A percentile compares a stretch with the other conserved stretches of the same genome.
Evolutionary conservation across 495 filamentous ascomycete genomes (phyloP).

Genomic region (Geoglossum glabrum): DNA sequence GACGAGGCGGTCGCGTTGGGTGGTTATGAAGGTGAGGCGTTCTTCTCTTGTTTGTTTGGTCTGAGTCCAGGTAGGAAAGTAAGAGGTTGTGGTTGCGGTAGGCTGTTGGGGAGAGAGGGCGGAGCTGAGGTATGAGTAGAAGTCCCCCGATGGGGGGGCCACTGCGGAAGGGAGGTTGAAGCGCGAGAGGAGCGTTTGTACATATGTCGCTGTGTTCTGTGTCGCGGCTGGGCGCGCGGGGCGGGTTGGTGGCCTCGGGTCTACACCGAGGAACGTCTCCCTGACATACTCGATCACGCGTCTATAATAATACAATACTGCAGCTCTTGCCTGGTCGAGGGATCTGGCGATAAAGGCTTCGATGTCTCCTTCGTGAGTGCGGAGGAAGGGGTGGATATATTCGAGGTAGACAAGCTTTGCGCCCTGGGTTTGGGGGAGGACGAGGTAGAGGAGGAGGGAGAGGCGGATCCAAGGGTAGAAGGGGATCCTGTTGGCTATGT

Average conservation of each 20-base stretch:
- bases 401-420: constrained; percentile 65
- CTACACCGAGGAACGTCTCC: constrained; percentile 49
- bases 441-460: constrained; percentile 76
- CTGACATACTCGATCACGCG: constrained; percentile 53
- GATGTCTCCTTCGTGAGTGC: constrained; percentile 72
- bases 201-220: constrained; percentile 34
- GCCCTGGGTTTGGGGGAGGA: constrained; percentile 90
- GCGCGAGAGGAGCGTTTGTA: constrained; percentile 60
- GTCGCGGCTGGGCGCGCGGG: constrained; percentile 30
- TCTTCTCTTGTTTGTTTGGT: constrained; percentile 29
- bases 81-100: constrained; percentile 38
- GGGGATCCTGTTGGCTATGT: constrained; percentile 39
- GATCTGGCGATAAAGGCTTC: constrained; percentile 68
- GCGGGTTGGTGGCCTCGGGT: constrained; percentile 19
- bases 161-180: constrained; percentile 52
- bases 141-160: constrained; percentile 32
- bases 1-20: constrained; percentile 52
- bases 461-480: constrained; percentile 91
- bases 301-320: constrained; percentile 67
- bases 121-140: constrained; percentile 50
- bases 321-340: constrained; percentile 59
- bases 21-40: constrained; percentile 45
- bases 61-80: constrained; percentile 28
- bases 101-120: constrained; percentile 7
- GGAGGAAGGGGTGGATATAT: constrained; percentile 74